Evolutionary conservation across 345 rosid species (phyloP).

Genomic region (Rhizophora mangle): DNA sequence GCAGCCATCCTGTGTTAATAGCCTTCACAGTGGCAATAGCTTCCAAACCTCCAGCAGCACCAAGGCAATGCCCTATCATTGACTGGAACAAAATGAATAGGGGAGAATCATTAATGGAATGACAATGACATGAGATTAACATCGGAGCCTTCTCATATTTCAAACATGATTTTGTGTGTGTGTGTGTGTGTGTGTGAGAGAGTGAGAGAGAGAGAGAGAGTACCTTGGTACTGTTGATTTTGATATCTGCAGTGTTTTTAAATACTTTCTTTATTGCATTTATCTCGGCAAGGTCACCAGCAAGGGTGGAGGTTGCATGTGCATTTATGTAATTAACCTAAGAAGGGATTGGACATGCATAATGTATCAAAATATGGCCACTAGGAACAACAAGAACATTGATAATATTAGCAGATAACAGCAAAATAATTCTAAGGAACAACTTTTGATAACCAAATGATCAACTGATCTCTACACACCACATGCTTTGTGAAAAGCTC

Average conservation of each 20-base stretch:
- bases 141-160: not conserved
- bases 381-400: not conserved
- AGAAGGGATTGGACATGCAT: conserved; percentile 13
- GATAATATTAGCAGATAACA: not conserved
- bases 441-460: not conserved
- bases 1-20: conserved; percentile 92
- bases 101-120: conserved; percentile 7
- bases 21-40: conserved; percentile 90
- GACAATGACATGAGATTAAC: conserved; percentile 2
- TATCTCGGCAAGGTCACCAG: conserved; percentile 98
- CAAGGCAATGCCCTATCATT: conserved; percentile 99
- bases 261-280: conserved; percentile 95
- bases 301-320: conserved; percentile 95
- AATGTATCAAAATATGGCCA: not conserved
- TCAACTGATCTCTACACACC: not conserved
- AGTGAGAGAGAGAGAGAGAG: conserved; percentile 15
- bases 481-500: not conserved
- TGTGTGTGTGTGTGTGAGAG: not conserved
- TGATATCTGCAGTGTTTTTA: conserved; percentile 72
- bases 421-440: not conserved
- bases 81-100: conserved; percentile 48
- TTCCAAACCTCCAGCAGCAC: conserved; percentile 98
- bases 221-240: conserved; percentile 98
- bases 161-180: not conserved
- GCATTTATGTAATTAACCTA: conserved; percentile 98